Evolutionary conservation across 2,329 filamentous ascomycete genomes (phyloP), one percentile per base, ranked within the genome.

Genomic region (Nigrospora oryzae): DNA sequence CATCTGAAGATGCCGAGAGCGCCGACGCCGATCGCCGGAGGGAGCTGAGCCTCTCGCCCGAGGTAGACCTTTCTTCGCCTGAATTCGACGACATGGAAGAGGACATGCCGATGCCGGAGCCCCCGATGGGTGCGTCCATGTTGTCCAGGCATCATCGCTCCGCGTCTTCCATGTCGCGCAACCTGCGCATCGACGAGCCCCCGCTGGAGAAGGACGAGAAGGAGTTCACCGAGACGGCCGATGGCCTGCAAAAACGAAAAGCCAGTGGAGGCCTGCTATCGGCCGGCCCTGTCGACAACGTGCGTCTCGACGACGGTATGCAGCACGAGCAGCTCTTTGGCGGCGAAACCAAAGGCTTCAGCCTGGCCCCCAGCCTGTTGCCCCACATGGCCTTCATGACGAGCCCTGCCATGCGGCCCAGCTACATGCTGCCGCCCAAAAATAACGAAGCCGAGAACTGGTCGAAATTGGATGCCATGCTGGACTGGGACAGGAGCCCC

Each of bases 201-300:
- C 89, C 89, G 14, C 74, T 97, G 34, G 91, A 97, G 68, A 89
- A 86, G 56, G 91, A 97, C 56, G 91, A 97, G 71, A 87, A 86
- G 59, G 93, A 97, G 65, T 98, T 98, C 60, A 96, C 91, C 7
- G 88, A 95, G 66, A 97, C 90, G 1, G 93, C 93, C 14, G 87
- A 89, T 53, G 88, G 84, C 40, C 78, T 97, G 55, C 87, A 80
- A 56, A 81, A 79, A 61, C 70, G 77, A 49, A 83, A 82, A 57
- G 68, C 81, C 17, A 72, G 63, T 38, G 71, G 73, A 28, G 69
- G 70, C 36, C 48, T 69, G 31, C 60, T 68, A 13, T 56, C 60
- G 33, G 53, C 53, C 31, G 62, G 64, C 31, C 59, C 63, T 19
- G 52, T 58, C 6, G 61, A 66, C 35, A 60, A 66, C 46, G 59